phyloP scores from a whole-genome alignment of 1,284 basidiomycete genomes.

The Puccinia hordei region DNA sequence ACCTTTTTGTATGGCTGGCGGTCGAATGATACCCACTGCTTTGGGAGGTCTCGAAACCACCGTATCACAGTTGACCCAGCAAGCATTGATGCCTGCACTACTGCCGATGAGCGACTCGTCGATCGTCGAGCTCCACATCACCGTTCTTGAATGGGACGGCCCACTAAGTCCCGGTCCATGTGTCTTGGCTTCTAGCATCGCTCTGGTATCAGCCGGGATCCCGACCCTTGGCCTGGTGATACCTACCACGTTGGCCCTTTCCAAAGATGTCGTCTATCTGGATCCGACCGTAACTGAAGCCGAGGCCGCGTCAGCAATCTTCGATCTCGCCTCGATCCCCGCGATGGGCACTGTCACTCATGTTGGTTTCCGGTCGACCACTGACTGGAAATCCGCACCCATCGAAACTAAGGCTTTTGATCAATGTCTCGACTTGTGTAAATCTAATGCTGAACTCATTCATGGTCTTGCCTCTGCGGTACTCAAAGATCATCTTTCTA shows the following conservation, averaged over 20 bases:
- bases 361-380: conserved; percentile 16
- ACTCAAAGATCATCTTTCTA: conserved; percentile 17
- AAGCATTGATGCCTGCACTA: conserved; percentile 23
- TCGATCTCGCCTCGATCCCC: conserved; percentile 12
- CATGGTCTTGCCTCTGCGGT: conserved; percentile 22
- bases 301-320: neutral
- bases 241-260: conserved; percentile 17
- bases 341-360: conserved; percentile 33
- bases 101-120: conserved; percentile 16
- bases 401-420: conserved; percentile 12
- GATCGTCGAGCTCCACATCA: conserved; percentile 27
- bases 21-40: neutral
- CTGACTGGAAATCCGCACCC: conserved; percentile 14
- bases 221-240: conserved; percentile 25
- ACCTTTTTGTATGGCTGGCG: conserved; percentile 22
- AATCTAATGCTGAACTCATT: conserved; percentile 10
- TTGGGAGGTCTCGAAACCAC: conserved; percentile 6
- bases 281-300: conserved; percentile 28
- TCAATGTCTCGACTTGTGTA: conserved; percentile 23
- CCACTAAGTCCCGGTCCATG: conserved; percentile 7
- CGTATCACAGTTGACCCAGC: conserved; percentile 18
- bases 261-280: neutral
- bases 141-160: conserved; percentile 27
- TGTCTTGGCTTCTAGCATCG: conserved; percentile 24
- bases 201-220: conserved; percentile 21